Evolutionary conservation across 192 early-diverging fungal species (phyloP).

Genomic region (Dissophora globulifera): DNA sequence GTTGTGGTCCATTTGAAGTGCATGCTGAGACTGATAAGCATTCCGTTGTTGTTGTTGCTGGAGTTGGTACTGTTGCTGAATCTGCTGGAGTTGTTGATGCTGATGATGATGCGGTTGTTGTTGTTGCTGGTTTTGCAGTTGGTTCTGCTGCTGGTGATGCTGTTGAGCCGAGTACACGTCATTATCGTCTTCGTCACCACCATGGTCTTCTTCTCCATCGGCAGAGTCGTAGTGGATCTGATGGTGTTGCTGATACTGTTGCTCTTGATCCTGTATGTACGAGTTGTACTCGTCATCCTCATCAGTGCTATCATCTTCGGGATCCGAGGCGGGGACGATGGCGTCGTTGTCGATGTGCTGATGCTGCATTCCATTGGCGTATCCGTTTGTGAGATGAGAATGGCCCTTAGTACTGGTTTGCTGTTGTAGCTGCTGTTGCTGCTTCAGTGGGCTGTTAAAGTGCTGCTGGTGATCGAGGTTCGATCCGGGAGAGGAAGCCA

Average conservation of each 20-base stretch:
- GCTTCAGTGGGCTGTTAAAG: background rate
- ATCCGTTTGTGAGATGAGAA: slow-evolving; percentile 6
- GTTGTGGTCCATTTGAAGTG: slow-evolving; percentile 29
- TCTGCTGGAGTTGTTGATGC: slow-evolving; percentile 42
- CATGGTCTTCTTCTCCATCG: too few species aligned
- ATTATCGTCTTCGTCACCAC: slow-evolving; percentile 9
- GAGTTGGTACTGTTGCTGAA: slow-evolving; percentile 39
- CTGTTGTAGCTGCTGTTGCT: background rate
- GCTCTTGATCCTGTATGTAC: slow-evolving; percentile 46
- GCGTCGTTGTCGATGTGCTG: slow-evolving; percentile 34
- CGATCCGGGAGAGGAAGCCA: slow-evolving; percentile 17
- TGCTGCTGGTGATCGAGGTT: slow-evolving; percentile 5
- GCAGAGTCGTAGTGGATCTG: slow-evolving; percentile 14
- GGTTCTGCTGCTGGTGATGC: slow-evolving; percentile 19
- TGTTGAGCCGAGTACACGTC: slow-evolving; percentile 5
- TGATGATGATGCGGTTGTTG: slow-evolving; percentile 35
- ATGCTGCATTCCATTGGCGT: background rate
- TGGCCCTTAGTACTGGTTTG: background rate
- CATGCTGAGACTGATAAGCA: slow-evolving; percentile 45
- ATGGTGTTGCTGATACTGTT: slow-evolving; percentile 21
- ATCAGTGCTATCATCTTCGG: slow-evolving; percentile 34
- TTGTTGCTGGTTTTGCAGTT: too few species aligned
- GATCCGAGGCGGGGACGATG: slow-evolving; percentile 47
- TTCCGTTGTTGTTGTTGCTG: slow-evolving; percentile 46
- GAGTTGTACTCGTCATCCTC: slow-evolving; percentile 43